A percentile compares a stretch with the other conserved stretches of the same genome.
Evolutionary conservation across 1,284 basidiomycete genomes (phyloP).

Genomic region (Irpex lacteus): DNA sequence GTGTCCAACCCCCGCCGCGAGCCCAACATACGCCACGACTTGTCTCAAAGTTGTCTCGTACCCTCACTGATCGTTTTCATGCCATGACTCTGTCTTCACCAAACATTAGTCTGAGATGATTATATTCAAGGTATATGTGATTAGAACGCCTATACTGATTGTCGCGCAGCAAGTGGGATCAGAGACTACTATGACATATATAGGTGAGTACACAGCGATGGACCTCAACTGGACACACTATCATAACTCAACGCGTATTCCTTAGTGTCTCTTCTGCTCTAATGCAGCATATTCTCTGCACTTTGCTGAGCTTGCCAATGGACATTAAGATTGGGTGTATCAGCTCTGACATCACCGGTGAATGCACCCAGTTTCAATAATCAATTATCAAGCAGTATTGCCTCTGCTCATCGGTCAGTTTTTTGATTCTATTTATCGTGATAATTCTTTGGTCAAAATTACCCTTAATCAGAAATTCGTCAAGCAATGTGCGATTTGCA

Average conservation of each 20-base stretch:
- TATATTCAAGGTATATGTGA: too few relatives aligned
- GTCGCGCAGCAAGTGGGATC: too few relatives aligned
- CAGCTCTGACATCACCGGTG: neutral
- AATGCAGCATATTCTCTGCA: neutral
- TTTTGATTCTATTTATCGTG: neutral
- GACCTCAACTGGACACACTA: too few relatives aligned
- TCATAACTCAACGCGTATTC: neutral
- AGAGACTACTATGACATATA: too few relatives aligned
- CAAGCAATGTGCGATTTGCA: neutral
- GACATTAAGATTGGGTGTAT: constrained; percentile 2
- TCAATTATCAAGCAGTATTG: neutral
- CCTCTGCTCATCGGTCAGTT: neutral
- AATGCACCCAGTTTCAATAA: neutral
- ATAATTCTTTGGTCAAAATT: neutral
- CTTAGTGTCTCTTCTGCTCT: neutral
- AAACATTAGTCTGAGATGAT: too few relatives aligned
- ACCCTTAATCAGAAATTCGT: neutral
- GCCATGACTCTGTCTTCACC: too few relatives aligned
- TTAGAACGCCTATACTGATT: too few relatives aligned
- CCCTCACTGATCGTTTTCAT: too few relatives aligned
- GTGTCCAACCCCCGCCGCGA: too few relatives aligned
- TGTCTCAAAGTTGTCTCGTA: too few relatives aligned
- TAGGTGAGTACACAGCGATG: too few relatives aligned
- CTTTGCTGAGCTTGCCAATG: constrained; percentile 1
- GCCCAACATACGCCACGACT: too few relatives aligned